phyloP scores from a whole-genome alignment of 305 asterid genomes.

The Fraxinus dipetala region DNA sequence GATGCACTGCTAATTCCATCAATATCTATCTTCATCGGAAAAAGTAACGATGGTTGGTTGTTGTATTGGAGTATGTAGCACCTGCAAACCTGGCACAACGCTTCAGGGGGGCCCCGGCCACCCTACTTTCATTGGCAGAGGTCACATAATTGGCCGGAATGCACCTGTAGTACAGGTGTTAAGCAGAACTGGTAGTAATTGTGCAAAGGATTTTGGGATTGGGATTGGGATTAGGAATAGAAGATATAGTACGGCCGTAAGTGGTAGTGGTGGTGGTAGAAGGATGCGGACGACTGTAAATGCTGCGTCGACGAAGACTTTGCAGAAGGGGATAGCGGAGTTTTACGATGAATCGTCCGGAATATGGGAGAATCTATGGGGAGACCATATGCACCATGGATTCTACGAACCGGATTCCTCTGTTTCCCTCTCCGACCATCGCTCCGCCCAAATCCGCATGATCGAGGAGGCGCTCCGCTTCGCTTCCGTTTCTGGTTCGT shows the following conservation, averaged over 20 bases:
- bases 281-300: slow-evolving; percentile 13
- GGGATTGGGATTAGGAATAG: background rate
- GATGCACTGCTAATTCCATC: no score
- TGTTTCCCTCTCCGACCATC: slow-evolving; percentile 69
- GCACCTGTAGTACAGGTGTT: background rate
- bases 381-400: slow-evolving; percentile 99
- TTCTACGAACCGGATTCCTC: slow-evolving; percentile 54
- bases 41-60: background rate
- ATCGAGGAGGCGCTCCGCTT: slow-evolving; percentile 77
- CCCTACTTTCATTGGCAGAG: background rate
- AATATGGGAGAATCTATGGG: slow-evolving; percentile 94
- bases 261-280: background rate
- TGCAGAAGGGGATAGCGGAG: slow-evolving; percentile 85
- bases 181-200: background rate
- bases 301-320: slow-evolving; percentile 29
- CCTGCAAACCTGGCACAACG: background rate
- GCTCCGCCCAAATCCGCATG: slow-evolving; percentile 90
- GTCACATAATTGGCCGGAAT: background rate
- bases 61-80: slow-evolving; percentile 1
- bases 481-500: slow-evolving; percentile 61
- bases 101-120: slow-evolving; percentile 5
- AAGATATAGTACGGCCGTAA: background rate
- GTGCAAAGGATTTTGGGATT: background rate
- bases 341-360: slow-evolving; percentile 88
- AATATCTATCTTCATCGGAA: background rate